Conservation (phyloP, 2,329 filamentous ascomycete species). For the Calonectria pseudoturangicola region DNA sequence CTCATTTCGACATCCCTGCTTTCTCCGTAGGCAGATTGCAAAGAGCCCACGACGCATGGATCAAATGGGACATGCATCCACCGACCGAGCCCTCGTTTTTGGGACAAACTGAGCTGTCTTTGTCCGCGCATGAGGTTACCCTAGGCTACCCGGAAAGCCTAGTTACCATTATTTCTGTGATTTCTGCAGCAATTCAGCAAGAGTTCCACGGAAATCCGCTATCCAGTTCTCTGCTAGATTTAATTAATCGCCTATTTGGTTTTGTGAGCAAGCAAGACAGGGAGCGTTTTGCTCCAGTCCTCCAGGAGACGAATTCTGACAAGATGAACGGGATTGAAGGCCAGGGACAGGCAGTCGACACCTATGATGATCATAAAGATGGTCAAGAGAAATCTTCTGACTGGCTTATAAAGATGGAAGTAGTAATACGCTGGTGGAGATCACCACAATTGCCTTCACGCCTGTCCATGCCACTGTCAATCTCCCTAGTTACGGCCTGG, state of each 20-base stretch:
- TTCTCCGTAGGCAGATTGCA: constrained; percentile 7
- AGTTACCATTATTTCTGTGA: constrained; percentile 5
- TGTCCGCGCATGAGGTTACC: constrained; percentile 7
- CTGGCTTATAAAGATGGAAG: constrained; percentile 6
- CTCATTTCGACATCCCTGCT: constrained; percentile 18
- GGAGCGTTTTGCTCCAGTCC: neutral
- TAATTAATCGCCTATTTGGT: constrained; percentile 1
- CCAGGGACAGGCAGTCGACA: neutral
- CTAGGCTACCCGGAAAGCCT: constrained; percentile 16
- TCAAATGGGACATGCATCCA: constrained; percentile 11
- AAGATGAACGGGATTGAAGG: neutral
- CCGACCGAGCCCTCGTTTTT: neutral
- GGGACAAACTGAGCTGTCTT: neutral
- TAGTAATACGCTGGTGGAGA: neutral
- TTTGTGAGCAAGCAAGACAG: neutral
- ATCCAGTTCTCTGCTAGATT: neutral
- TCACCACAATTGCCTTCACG: neutral
- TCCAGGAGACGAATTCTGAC: neutral
- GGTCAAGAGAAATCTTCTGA: neutral
- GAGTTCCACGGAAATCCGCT: neutral
- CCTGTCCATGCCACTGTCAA: neutral
- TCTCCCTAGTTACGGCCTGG: constrained; percentile 2
- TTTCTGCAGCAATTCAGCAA: neutral
- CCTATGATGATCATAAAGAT: too few species aligned
- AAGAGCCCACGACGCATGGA: constrained; percentile 3